Conservation (phyloP, 352 stramenopile genomes). For the Pythium folliculosum region DNA sequence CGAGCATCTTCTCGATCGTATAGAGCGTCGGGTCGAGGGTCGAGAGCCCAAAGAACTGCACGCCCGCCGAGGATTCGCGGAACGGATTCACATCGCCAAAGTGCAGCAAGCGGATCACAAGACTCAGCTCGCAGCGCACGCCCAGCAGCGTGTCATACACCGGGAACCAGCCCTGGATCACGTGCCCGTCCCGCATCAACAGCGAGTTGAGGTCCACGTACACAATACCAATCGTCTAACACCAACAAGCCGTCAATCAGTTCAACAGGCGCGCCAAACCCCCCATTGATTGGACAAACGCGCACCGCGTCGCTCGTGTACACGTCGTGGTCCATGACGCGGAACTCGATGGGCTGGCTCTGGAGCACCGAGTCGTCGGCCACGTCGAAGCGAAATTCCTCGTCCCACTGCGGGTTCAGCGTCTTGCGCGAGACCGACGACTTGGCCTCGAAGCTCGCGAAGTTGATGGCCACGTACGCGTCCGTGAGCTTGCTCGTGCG, state of each 20-base stretch:
- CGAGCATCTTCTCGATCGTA: slow-evolving; percentile 88
- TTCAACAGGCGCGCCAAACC: neutral
- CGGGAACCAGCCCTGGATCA: slow-evolving; percentile 97
- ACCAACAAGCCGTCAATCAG: neutral
- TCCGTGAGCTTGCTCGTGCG: slow-evolving; percentile 81
- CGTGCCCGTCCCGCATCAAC: slow-evolving; percentile 90
- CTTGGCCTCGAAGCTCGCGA: slow-evolving; percentile 86
- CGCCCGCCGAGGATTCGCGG: slow-evolving; percentile 95
- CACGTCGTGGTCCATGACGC: slow-evolving; percentile 94
- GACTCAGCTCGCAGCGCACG: slow-evolving; percentile 93
- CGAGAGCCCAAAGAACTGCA: slow-evolving; percentile 97
- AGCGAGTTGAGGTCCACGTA: slow-evolving; percentile 99
- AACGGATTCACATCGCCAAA: slow-evolving; percentile 98
- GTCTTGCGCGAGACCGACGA: slow-evolving; percentile 92
- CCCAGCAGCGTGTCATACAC: slow-evolving; percentile 97
- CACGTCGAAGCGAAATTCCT: slow-evolving; percentile 99
- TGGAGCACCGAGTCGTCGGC: slow-evolving; percentile 97
- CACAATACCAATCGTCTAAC: slow-evolving; percentile 93
- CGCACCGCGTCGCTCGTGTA: slow-evolving; percentile 89
- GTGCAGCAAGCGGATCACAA: slow-evolving; percentile 96
- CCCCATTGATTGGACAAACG: neutral
- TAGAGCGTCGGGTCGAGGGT: slow-evolving; percentile 91
- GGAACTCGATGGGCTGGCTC: slow-evolving; percentile 98
- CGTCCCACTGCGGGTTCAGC: slow-evolving; percentile 96
- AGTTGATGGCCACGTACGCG: slow-evolving; percentile 87